phyloP scores from a whole-genome alignment of 2,329 filamentous ascomycete species.

The Diaporthe australafricana region DNA sequence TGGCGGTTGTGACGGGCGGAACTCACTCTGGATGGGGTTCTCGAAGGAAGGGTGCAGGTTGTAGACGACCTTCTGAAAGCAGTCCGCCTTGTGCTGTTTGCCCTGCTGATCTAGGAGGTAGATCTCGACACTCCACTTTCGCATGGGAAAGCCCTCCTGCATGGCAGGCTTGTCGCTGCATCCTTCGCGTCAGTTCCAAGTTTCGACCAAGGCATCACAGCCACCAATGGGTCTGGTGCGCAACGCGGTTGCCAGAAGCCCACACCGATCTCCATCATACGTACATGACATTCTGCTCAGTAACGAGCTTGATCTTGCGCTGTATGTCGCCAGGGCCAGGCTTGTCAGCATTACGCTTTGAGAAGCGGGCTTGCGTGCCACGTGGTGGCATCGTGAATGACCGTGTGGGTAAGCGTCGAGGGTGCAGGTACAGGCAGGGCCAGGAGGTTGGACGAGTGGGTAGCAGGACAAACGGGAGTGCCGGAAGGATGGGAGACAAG shows the following conservation, averaged over 20 bases:
- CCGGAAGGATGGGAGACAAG: neutral
- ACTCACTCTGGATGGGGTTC: slow-evolving; percentile 85
- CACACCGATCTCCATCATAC: slow-evolving; percentile 29
- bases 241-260: neutral
- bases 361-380: neutral
- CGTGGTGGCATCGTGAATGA: neutral
- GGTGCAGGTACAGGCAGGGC: neutral
- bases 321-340: slow-evolving; percentile 59
- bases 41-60: slow-evolving; percentile 94
- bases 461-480: too few relatives aligned
- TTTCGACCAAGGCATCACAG: neutral
- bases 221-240: neutral
- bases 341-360: slow-evolving; percentile 39
- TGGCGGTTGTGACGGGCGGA: neutral
- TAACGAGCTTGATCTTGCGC: slow-evolving; percentile 92
- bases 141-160: slow-evolving; percentile 90
- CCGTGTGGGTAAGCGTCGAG: neutral
- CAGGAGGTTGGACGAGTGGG: neutral
- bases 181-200: slow-evolving; percentile 39
- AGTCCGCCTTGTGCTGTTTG: slow-evolving; percentile 82
- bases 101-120: slow-evolving; percentile 87
- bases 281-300: slow-evolving; percentile 89
- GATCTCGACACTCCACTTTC: slow-evolving; percentile 90
- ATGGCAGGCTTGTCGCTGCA: slow-evolving; percentile 82
- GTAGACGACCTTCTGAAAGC: slow-evolving; percentile 94